Evolutionary conservation across 805 yeast species (phyloP).

Genomic region (Saccharomyces mikatae): DNA sequence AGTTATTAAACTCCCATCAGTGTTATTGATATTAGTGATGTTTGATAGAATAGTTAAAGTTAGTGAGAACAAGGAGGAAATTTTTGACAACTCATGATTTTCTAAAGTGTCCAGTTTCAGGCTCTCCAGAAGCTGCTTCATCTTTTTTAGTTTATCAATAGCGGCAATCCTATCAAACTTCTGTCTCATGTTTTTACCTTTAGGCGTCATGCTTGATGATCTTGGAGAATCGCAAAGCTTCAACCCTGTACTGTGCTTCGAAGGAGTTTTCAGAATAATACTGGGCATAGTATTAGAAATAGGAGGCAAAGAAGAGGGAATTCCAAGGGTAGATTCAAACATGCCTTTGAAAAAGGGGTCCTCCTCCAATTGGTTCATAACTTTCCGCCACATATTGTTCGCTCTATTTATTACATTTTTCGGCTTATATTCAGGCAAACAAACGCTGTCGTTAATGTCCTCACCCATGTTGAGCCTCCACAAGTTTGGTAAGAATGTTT

Average conservation of each 20-base stretch:
- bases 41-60: constrained; percentile 16
- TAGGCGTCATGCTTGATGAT: constrained; percentile 29
- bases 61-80: constrained; percentile 19
- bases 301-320: constrained; percentile 32
- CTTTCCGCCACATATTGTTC: constrained; percentile 25
- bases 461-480: constrained; percentile 22
- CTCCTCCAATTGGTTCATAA: constrained; percentile 27
- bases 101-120: constrained; percentile 10
- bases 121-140: constrained; percentile 11
- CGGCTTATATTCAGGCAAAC: constrained; percentile 14
- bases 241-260: background rate
- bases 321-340: constrained; percentile 42
- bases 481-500: constrained; percentile 11
- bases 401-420: constrained; percentile 27
- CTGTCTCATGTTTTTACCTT: constrained; percentile 15
- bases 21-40: constrained; percentile 3
- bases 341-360: constrained; percentile 45
- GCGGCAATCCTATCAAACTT: constrained; percentile 23
- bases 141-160: constrained; percentile 10
- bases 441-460: constrained; percentile 5
- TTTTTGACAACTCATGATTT: constrained; percentile 12
- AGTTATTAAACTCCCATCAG: constrained; percentile 3
- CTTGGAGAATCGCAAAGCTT: constrained; percentile 16
- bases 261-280: background rate
- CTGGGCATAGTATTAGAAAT: background rate